phyloP scores from a whole-genome alignment of 805 yeast genomes.

The Tetrapisispora arboricola region DNA sequence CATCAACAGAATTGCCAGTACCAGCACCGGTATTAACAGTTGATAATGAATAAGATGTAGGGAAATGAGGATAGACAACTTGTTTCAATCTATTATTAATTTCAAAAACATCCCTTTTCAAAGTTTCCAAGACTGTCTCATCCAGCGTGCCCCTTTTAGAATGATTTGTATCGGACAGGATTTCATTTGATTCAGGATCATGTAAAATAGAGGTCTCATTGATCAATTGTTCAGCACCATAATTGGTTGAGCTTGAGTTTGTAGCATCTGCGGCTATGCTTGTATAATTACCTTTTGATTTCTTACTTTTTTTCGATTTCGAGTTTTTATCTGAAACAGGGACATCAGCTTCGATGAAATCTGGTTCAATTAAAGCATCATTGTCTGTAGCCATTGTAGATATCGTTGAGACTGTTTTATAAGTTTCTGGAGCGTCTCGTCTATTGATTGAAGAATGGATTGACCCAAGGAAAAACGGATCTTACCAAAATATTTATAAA shows the following conservation, averaged over 20 bases:
- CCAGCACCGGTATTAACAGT: not conserved
- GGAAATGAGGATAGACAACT: conserved; percentile 28
- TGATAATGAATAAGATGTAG: conserved; percentile 8
- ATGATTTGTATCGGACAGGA: not conserved
- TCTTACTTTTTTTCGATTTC: not conserved
- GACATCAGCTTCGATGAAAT: conserved; percentile 17
- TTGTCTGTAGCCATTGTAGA: not conserved
- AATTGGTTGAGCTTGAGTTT: not conserved
- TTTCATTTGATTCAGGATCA: not conserved
- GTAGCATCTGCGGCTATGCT: not conserved
- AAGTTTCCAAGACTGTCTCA: conserved; percentile 21
- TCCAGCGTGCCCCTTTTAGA: conserved; percentile 26
- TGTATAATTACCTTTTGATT: not conserved
- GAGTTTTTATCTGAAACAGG: not conserved
- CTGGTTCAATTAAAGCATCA: conserved; percentile 20
- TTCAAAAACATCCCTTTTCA: conserved; percentile 24
- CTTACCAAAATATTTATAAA: not conserved
- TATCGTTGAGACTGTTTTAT: not conserved
- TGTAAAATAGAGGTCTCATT: not conserved
- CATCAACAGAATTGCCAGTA: conserved; percentile 1
- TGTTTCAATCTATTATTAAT: conserved; percentile 25
- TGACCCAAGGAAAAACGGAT: too few relatives aligned
- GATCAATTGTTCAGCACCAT: too few relatives aligned
- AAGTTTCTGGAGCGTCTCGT: too few relatives aligned
- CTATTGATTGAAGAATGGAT: too few relatives aligned